Evolutionary conservation across 2,329 filamentous ascomycete genomes (phyloP).

Genomic region (Colletotrichum orchidophilum): DNA sequence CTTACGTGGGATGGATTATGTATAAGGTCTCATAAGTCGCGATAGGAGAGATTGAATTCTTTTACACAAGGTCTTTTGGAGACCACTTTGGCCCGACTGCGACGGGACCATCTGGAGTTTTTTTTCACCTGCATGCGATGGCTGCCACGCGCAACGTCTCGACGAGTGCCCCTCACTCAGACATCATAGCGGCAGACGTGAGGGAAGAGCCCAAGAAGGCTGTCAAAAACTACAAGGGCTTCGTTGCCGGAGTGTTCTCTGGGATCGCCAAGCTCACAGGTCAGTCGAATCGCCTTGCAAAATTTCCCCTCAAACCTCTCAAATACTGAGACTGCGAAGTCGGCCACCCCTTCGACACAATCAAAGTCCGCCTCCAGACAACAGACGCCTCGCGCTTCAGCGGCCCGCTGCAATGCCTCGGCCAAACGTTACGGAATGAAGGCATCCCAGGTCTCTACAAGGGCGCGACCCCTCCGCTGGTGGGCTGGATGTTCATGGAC

Average conservation of each 20-base stretch:
- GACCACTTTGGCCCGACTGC: neutral
- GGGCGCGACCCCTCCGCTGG: conserved; percentile 87
- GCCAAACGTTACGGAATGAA: conserved; percentile 87
- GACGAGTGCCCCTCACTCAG: neutral
- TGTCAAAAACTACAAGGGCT: conserved; percentile 84
- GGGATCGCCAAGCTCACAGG: conserved; percentile 90
- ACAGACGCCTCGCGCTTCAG: conserved; percentile 80
- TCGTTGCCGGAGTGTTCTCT: conserved; percentile 95
- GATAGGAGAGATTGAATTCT: neutral
- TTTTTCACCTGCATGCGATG: neutral
- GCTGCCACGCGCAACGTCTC: conserved; percentile 6
- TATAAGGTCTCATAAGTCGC: neutral
- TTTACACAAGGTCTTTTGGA: neutral
- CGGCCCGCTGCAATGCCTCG: conserved; percentile 85
- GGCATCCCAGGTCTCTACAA: conserved; percentile 91
- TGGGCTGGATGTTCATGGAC: conserved; percentile 99
- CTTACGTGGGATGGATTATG: conserved; percentile 20
- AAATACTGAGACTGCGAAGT: conserved; percentile 48
- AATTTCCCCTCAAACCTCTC: neutral
- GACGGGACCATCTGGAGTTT: neutral
- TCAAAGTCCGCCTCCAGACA: conserved; percentile 96
- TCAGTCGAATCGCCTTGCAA: neutral
- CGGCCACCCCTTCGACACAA: conserved; percentile 87
- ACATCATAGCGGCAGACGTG: conserved; percentile 30
- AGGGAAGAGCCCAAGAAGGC: conserved; percentile 45